Conservation (phyloP, 345 rosid genomes). For the Litchi chinensis region DNA sequence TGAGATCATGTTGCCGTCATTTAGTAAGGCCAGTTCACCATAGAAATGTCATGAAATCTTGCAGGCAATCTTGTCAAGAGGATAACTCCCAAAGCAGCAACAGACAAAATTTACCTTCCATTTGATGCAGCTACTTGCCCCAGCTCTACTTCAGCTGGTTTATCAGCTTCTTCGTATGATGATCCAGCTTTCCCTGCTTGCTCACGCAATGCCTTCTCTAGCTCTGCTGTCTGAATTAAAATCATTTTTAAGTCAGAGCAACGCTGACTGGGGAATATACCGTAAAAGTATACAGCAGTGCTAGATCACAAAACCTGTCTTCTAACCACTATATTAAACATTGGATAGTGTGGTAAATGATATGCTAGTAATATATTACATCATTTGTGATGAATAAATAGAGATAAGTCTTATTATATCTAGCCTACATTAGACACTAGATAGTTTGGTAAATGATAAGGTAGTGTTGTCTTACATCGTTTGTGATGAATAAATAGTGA, state of each 20-base stretch:
- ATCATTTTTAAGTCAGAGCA: constrained; percentile 27
- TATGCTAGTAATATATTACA: too few species aligned
- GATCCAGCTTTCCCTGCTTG: constrained; percentile 44
- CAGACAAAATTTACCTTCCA: constrained; percentile 59
- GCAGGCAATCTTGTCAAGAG: background rate
- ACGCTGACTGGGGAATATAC: background rate
- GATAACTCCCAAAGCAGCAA: constrained; percentile 5
- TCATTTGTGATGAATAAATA: too few species aligned
- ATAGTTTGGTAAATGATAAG: too few species aligned
- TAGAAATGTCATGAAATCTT: background rate
- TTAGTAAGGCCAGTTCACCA: constrained; percentile 2
- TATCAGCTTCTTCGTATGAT: constrained; percentile 43
- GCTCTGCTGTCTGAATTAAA: constrained; percentile 70
- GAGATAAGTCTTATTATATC: too few species aligned
- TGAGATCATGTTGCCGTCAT: background rate
- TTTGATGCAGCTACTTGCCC: constrained; percentile 48
- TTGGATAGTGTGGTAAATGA: background rate
- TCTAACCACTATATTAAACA: background rate
- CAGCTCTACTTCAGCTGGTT: constrained; percentile 43
- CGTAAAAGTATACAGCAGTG: background rate
- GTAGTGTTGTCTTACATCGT: background rate
- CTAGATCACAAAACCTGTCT: background rate
- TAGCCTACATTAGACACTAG: too few species aligned
- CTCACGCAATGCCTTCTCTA: constrained; percentile 55
- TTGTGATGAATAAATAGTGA: background rate